Base-by-base conservation (phyloP, 1,284 basidiomycete species). In the Ceratobasidium sp. region DNA sequence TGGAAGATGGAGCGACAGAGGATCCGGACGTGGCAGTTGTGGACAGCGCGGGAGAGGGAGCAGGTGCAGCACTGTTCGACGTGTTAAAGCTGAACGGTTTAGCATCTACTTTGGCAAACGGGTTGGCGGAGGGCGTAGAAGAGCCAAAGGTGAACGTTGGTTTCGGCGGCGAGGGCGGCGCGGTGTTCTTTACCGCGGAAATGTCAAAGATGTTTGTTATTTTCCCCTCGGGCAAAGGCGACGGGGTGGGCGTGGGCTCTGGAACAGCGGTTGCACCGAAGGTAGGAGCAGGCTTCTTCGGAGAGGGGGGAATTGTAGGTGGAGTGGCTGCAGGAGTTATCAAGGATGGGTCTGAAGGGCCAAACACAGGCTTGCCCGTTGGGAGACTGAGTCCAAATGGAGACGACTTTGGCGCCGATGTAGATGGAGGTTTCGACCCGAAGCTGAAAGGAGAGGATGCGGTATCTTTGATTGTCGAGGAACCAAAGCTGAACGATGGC, bases 81-180 rank as follows among this genome's bases (percentile, higher is more conserved):
- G 65, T 70, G 53, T 26, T 70, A 21, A 70, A 70, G 65, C 65
- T 70, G 23, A 70, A 70, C 18, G 65, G 65, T 43, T 70, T 70
- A 14, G 53, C 41, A 23, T 70, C 65, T n/a, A 52, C 41, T 59
- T 71, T 71, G 0, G 43, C 41, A 50, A 72, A 74, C 18, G 71
- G 48, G 12, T 46, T 46, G 1, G 48, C 50, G 9, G 48, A 50
- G 23, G 61, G 39, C 18, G 74, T 16, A 12, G 60, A 55, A 48
- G 67, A 72, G 10, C 74, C 59, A 48, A 74, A 74, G 8, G 65
- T 39, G 10, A 74, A 70, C 14, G 64, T 32, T 28, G 58, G 73
- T 45, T 75, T 75, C 34, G 62, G 64, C 3, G 69, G 58, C 32
- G 60, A 36, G 12, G 61, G 10, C 1, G 53, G 34, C 23, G 58